Evolutionary conservation across 345 rosid genomes (phyloP), one percentile per base, ranked within the genome.

Genomic region (Rhizophora apiculata): DNA sequence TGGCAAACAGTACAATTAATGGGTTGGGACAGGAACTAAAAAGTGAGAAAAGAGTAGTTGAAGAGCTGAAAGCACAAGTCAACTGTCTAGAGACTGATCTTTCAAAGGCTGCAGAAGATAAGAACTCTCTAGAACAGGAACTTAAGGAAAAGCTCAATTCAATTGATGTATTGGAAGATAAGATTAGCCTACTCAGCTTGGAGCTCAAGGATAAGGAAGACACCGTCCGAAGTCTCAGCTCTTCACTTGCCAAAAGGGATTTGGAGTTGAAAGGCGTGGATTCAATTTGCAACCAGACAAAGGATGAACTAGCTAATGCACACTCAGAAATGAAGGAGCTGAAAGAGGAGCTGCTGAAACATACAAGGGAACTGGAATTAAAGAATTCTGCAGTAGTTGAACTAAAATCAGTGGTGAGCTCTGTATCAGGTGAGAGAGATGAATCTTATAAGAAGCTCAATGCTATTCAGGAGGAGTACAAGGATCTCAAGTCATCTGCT

Each of bases 121-220:
- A 86, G 74, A 84, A 62, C 67, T 71, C 80, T 56, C 85, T 89
- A 54, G 92, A 88, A 76, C 82, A 76, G 75, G 76, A 77, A 75
- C 76, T 87, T 62, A 83, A 73, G 67, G 89, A 82, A 79, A 95
- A 84, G 70, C 68, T 88, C 39, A 76, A 70, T 39, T 73, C 79
- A 54, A 55, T 83, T 69, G 87, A 86, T 60, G 68, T 62, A 63
- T 71, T 90, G 58, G 84, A 95, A 72, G 92, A 87, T 62, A 82
- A 72, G 74, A 70, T 82, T 39, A 81, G 79, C 67, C 78, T 79
- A 74, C 86, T 92, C 60, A 81, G 78, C 67, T 69, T 74, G 62
- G 96, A 95, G 84, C 74, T 92, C 74, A 81, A 82, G 71, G 93
- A 85, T 46, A 88, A 64, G 76, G 89, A 88, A 77, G 87, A 80